Evolutionary conservation across 2,329 filamentous ascomycete species (phyloP), one percentile per base, ranked within the genome.

Genomic region (Trichoderma citrinoviride): DNA sequence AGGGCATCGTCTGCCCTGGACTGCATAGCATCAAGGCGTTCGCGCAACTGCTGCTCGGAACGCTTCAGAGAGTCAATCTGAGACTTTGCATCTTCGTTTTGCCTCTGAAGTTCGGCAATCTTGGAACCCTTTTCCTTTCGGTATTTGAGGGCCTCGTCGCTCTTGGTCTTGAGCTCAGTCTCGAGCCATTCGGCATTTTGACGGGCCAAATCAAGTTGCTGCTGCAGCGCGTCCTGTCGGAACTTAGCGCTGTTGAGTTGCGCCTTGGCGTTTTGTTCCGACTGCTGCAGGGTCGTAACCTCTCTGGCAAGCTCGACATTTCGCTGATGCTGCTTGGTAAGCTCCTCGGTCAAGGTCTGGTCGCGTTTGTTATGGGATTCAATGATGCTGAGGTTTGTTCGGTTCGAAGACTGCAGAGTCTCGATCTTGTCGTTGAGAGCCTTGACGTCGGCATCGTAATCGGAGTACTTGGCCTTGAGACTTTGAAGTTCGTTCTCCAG

Each of bases 151-250:
- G 92, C 88, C 74, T 99, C 95, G 8, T 89, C 86, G 67, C 86
- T 89, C 79, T 97, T 96, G 0, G 91, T 93, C 80, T 96, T 94
- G 23, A 98, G 84, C 76, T 99, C 95, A 47, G 84, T 88, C 73
- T 97, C 92, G 64, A 95, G 90, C 91, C 93, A 99, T 71, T 98
- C 94, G 69, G 92, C 91, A 79, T 93, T 97, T 72, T 90, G 90
- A 75, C 92, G 93, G 19, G 94, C 87, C 64, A 96, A 83, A 47
- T 96, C 92, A 41, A 98, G 84, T 76, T 98, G 93, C 76, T 97
- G 93, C 76, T 95, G 89, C 14, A 98, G 81, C 33, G 88, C 90
- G 73, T 97, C 92, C 75, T 97, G 93, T 68, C 91, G 89, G 81
- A 96, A 97, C 72, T 93, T 96, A 67, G 93, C 88, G 65, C 87